phyloP scores from a whole-genome alignment of 495 filamentous ascomycete species.

The Haplographium delicatum region DNA sequence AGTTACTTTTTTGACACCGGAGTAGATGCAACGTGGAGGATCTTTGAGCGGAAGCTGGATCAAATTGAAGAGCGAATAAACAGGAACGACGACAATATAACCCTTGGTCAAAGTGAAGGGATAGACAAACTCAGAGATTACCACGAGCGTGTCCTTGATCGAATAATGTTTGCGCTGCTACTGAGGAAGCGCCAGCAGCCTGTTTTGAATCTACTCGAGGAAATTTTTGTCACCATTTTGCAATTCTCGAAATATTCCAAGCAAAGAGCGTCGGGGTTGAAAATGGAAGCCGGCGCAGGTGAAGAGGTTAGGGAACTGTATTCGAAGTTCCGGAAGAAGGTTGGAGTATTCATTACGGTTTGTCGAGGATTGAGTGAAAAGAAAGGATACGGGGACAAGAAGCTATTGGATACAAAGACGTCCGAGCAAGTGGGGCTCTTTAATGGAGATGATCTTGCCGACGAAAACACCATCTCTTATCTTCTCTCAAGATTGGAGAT shows the following conservation, averaged over 20 bases:
- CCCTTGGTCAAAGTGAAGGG: slow-evolving; percentile 34
- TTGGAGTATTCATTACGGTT: slow-evolving; percentile 62
- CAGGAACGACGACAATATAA: slow-evolving; percentile 29
- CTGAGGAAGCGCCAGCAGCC: slow-evolving; percentile 64
- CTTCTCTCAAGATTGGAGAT: slow-evolving; percentile 56
- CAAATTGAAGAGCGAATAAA: slow-evolving; percentile 55
- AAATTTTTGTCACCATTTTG: slow-evolving; percentile 68
- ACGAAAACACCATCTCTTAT: slow-evolving; percentile 43
- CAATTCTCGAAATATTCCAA: slow-evolving; percentile 54
- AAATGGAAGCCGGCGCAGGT: slow-evolving; percentile 35
- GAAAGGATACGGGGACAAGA: slow-evolving; percentile 47
- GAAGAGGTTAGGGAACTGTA: slow-evolving; percentile 51
- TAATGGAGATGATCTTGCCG: slow-evolving; percentile 30
- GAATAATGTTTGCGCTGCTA: slow-evolving; percentile 69
- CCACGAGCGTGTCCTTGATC: slow-evolving; percentile 73
- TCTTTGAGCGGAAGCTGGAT: slow-evolving; percentile 60
- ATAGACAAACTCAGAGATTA: slow-evolving; percentile 60
- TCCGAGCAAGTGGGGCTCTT: slow-evolving; percentile 26
- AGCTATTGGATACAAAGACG: slow-evolving; percentile 15
- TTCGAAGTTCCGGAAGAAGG: slow-evolving; percentile 57
- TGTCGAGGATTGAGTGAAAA: slow-evolving; percentile 57
- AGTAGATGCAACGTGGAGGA: slow-evolving; percentile 63
- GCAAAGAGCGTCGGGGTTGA: slow-evolving; percentile 15
- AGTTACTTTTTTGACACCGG: slow-evolving; percentile 74
- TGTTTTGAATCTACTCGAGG: slow-evolving; percentile 68